Base-by-base conservation (phyloP, 1,284 basidiomycete genomes). In the Puccinia hordei region DNA sequence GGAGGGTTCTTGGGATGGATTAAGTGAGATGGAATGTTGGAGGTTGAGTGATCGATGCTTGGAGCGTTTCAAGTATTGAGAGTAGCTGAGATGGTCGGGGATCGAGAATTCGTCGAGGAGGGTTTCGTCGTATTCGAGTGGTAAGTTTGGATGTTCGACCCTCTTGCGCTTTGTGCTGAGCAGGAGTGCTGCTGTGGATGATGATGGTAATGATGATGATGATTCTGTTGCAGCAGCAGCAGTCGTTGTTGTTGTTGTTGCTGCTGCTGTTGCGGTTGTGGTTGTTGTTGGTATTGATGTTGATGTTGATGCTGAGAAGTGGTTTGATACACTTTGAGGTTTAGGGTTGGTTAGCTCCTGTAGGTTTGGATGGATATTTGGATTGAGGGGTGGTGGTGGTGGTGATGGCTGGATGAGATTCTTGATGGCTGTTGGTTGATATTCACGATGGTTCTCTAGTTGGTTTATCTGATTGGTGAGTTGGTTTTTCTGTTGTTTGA, bases 11-110 rank as follows among this genome's bases (percentile, higher is more conserved):
- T 19, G 55, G 55, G 24, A 24, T 57, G 55, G n/a, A n/a, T 57
- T 19, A 13, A 27, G 55, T 24, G 38, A 4, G 38, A 41, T 41
- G 38, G 38, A 41, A 12, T 41, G 38, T 4, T 41, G 38, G 38
- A 41, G 38, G 38, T 41, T 41, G 38, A 41, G 38, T 41, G 38
- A 6, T 4, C 55, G 55, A 12, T 24, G 55, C n/a, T 57, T 12
- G n/a, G 55, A 22, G 19, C 55, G 55, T 27, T 57, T 57, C 19
- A 57, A n/a, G n/a, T 57, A 57, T 27, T 57, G 55, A 2, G 55
- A 57, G 55, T 57, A 57, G 55, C 55, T 57, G 55, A 57, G 55
- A 24, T 57, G 17, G 55, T 57, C 55, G n/a, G 55, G 55, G 55
- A 57, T 27, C 10, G 55, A 57, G 55, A 57, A 57, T 27, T 57